Percentiles rank a stretch among this genome's conserved stretches.
Conservation (phyloP, 345 rosid species). For the Cochlearia excelsa region DNA sequence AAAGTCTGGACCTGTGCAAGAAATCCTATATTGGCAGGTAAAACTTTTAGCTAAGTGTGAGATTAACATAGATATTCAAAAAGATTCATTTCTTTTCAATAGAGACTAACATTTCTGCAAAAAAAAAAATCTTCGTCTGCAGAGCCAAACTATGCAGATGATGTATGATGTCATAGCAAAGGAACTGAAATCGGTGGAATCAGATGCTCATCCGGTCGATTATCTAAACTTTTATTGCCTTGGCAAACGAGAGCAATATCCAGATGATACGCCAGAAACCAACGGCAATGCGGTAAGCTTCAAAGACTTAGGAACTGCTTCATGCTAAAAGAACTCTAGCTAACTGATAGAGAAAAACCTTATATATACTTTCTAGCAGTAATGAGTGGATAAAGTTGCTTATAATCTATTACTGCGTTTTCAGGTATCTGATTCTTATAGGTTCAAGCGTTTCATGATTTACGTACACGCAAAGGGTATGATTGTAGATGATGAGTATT, state of each 20-base stretch:
- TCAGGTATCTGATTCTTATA: conserved; percentile 53
- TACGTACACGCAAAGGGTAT: conserved; percentile 95
- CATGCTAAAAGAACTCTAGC: conserved; percentile 1
- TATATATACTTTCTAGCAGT: neutral
- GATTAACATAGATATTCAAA: neutral
- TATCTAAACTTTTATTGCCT: conserved; percentile 95
- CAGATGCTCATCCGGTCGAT: conserved; percentile 65
- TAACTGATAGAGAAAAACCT: neutral
- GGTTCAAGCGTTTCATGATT: conserved; percentile 69
- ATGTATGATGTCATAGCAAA: conserved; percentile 66
- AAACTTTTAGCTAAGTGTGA: conserved; percentile 1
- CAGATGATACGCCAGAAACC: conserved; percentile 27
- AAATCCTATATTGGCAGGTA: conserved; percentile 98
- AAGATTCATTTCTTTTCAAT: conserved; percentile 2
- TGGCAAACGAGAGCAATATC: conserved; percentile 62
- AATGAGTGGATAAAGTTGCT: conserved; percentile 2
- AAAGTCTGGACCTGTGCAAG: conserved; percentile 68
- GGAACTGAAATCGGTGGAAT: conserved; percentile 50
- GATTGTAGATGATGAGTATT: conserved; percentile 89
- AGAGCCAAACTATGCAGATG: conserved; percentile 92
- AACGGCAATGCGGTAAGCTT: conserved; percentile 46
- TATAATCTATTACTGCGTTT: neutral
- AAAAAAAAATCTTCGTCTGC: conserved; percentile 27
- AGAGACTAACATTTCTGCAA: conserved; percentile 23
- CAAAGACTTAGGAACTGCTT: conserved; percentile 9